Evolutionary conservation across 78 protist species (phyloP), one percentile per base, ranked within the genome.

Genomic region (Chrysochromulina parva): DNA sequence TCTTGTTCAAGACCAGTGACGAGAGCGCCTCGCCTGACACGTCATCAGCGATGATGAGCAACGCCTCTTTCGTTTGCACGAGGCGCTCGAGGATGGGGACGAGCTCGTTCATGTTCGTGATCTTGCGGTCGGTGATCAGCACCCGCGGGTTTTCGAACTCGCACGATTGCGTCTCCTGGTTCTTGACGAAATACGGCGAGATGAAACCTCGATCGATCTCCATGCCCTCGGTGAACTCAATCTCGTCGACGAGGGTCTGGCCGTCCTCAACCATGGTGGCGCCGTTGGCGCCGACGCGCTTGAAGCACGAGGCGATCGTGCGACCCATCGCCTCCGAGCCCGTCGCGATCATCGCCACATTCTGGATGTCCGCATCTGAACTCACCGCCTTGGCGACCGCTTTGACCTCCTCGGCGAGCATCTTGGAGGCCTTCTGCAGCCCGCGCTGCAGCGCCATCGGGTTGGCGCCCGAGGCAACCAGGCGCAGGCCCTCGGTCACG

Each of bases 171-270:
- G 48, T 0, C 90, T 57, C 58, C 60, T 66, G 90, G 81, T 87
- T 53, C 52, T 66, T 62, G 54, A 87, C 62, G 53, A 87, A 87
- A 20, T 87, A 60, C 19, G 85, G 69, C 60, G 90, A 87, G n/a
- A 59, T 4, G 74, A 14, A 87, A 48, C 90, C 90, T 6, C 90
- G 78, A 22, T 87, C 90, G 62, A 87, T 71, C 81, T 87, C 85
- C 90, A 87, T 87, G 50, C 90, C 90, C 81, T 87, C 90, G 50
- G 58, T 60, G 53, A 87, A 57, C n/a, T 87, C 90, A 48, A 87
- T 53, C 62, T 60, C 90, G 76, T 66, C 81, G 60, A 5, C 16
- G 22, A 60, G 53, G 50, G 52, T 50, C 89, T 85, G 85, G 16
- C 85, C 85, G 57, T 76, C 85, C 85, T 76, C 85, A 10, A 76